Base-by-base conservation (phyloP, 306 rosid species). In the Pyrus pyrifolia region DNA sequence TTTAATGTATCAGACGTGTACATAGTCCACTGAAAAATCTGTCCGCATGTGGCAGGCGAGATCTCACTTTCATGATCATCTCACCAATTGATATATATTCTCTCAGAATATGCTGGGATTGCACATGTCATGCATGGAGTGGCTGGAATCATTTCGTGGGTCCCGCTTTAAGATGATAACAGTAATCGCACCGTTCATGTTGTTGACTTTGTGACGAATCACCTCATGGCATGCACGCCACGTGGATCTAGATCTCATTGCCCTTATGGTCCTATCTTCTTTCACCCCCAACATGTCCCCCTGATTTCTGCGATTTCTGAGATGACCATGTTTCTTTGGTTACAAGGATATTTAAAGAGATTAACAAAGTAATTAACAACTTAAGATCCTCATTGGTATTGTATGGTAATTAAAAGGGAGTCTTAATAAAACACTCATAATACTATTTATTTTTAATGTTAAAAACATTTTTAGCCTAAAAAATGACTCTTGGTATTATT, bases 111-210 rank as follows among this genome's bases (percentile, higher is more conserved):
- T 9, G 19, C 61, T 45, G 42, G 51, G 52, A 35, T 17, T 17
- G 75, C 84, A 86, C 67, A 78, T 68, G 85, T 73, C 82, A 62
- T 78, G 51, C 82, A 78, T 21, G 29, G 51, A 60, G 79, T 81
- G 84, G 81, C 66, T 13, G 42, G 59, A 70, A 84, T 82, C 78
- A 84, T 84, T 73, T 75, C 73, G 10, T 68, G 84, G 79, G 38
- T 72, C 68, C 76, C 73, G 9, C 45, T 77, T 33, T 59, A 8
- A 3, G 64, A 19, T 27, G 72, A 52, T 51, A 42, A 69, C 8
- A 13, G 29, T 62, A 65, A 57, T 76, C 79, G 31, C 23, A 25
- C 71, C 81, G 67, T 82, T 14, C 2, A 77, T 65, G 21, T 0
- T 18, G 35, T 35, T 81, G 82, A 78, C 68, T 45, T 70, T 31